Evolutionary conservation across 257 asterid genomes (phyloP).

Genomic region (Plantago ovata): DNA sequence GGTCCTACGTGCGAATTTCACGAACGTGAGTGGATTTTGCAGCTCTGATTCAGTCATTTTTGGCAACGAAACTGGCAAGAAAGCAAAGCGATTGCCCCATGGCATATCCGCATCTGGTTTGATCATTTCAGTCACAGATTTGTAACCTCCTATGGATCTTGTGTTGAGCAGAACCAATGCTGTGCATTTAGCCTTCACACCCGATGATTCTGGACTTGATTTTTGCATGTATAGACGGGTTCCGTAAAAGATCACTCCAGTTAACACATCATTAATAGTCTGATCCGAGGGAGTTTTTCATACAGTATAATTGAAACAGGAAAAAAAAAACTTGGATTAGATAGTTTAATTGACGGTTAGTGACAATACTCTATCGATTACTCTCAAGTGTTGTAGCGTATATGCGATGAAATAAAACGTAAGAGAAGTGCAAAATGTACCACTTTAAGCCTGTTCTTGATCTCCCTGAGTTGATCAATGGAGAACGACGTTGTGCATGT

Average conservation of each 20-base stretch:
- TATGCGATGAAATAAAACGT: not conserved
- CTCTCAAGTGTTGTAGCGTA: no score
- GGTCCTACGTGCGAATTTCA: constrained; percentile 36
- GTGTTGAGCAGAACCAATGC: constrained; percentile 80
- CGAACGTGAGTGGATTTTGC: constrained; percentile 38
- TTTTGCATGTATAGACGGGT: constrained; percentile 60
- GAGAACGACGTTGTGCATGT: constrained; percentile 40
- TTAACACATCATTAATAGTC: constrained; percentile 72
- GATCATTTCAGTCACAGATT: constrained; percentile 65
- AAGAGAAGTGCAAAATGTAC: constrained; percentile 16
- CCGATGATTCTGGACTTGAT: constrained; percentile 17
- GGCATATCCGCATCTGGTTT: constrained; percentile 43
- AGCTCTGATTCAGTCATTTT: constrained; percentile 7
- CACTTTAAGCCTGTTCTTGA: constrained; percentile 46
- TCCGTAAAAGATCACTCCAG: constrained; percentile 68
- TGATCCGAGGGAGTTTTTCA: no score
- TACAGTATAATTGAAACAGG: no score
- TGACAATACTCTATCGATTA: no score
- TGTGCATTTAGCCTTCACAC: constrained; percentile 39
- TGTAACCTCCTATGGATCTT: constrained; percentile 62
- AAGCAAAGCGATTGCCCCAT: constrained; percentile 90
- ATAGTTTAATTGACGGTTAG: not conserved
- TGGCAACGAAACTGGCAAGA: constrained; percentile 66
- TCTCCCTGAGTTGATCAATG: constrained; percentile 47
- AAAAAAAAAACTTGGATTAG: no score